These are phyloP conservation scores for Amauroascus verrucosus DNA, from an alignment of 2,329 filamentous ascomycete genomes.

Conservation along the genomic window DNA sequence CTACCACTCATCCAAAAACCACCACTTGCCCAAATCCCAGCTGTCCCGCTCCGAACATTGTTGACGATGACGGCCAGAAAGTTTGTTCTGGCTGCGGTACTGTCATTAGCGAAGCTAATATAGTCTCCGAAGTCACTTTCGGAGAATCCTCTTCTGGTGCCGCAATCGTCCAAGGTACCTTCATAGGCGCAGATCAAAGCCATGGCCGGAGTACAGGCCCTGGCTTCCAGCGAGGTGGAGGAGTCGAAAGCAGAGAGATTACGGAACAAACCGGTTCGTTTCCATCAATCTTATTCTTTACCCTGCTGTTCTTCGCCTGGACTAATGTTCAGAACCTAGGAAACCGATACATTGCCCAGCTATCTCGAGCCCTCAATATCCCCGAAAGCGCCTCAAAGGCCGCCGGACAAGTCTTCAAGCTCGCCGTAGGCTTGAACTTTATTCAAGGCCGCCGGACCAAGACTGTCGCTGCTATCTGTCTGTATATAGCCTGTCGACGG, in stretches of 20 bases:
- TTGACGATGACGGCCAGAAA: constrained; percentile 39
- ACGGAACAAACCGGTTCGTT: constrained; percentile 35
- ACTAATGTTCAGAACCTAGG: constrained; percentile 18
- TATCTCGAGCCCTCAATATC: constrained; percentile 34
- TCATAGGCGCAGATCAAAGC: constrained; percentile 74
- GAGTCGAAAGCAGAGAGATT: constrained; percentile 42
- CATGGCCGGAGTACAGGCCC: constrained; percentile 54
- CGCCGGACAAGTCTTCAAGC: constrained; percentile 64
- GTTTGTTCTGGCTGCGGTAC: constrained; percentile 77
- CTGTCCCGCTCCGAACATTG: constrained; percentile 38
- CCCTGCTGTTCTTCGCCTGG: not conserved
- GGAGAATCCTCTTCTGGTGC: constrained; percentile 78
- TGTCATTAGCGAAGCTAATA: constrained; percentile 74
- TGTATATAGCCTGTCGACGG: constrained; percentile 79
- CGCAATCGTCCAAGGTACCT: constrained; percentile 82
- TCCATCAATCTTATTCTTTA: not conserved
- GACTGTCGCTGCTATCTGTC: constrained; percentile 77
- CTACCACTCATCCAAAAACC: constrained; percentile 26
- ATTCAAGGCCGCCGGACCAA: constrained; percentile 76
- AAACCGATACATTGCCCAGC: constrained; percentile 35
- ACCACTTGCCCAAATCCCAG: constrained; percentile 37
- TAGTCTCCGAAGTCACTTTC: constrained; percentile 85
- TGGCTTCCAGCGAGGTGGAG: constrained; percentile 38
- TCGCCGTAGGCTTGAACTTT: constrained; percentile 64
- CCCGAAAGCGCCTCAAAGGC: constrained; percentile 54